Conservation (phyloP, 2,329 filamentous ascomycete genomes). For the Talaromyces islandicus region DNA sequence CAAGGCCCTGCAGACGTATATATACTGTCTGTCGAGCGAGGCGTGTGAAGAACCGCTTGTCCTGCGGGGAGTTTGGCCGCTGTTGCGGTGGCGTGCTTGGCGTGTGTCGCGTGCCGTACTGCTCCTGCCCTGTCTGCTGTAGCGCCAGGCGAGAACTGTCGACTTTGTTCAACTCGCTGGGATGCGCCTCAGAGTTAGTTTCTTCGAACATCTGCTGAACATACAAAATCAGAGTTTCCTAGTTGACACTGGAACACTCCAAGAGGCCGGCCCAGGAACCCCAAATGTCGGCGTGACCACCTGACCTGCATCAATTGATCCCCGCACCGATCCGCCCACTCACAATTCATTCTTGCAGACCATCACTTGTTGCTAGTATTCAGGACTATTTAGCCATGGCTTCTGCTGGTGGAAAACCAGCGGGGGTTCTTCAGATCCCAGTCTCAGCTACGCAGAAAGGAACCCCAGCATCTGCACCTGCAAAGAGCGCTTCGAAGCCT, state of each 20-base stretch:
- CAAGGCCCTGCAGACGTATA: background rate
- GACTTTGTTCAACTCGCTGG: background rate
- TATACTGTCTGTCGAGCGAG: background rate
- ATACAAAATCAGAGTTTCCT: background rate
- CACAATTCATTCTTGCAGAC: background rate
- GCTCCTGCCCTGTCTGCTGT: background rate
- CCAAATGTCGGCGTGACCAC: background rate
- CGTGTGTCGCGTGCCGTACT: conserved; percentile 13
- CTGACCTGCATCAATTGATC: background rate
- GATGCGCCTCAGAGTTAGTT: background rate
- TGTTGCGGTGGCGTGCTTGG: conserved; percentile 12
- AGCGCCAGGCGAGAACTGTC: background rate
- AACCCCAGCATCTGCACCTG: conserved; percentile 25
- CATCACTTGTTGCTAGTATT: background rate
- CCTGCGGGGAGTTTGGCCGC: background rate
- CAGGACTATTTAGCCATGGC: conserved; percentile 5
- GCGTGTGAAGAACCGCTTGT: background rate
- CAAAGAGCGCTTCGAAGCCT: conserved; percentile 41
- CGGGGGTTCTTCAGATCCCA: conserved; percentile 50
- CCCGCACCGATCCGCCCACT: background rate
- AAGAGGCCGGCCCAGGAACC: background rate
- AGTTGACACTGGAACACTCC: background rate
- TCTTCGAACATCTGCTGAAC: background rate
- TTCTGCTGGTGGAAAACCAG: conserved; percentile 27
- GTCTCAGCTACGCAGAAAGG: conserved; percentile 40